phyloP scores from a whole-genome alignment of 2,329 filamentous ascomycete species.

The Dendryphion nanum region DNA sequence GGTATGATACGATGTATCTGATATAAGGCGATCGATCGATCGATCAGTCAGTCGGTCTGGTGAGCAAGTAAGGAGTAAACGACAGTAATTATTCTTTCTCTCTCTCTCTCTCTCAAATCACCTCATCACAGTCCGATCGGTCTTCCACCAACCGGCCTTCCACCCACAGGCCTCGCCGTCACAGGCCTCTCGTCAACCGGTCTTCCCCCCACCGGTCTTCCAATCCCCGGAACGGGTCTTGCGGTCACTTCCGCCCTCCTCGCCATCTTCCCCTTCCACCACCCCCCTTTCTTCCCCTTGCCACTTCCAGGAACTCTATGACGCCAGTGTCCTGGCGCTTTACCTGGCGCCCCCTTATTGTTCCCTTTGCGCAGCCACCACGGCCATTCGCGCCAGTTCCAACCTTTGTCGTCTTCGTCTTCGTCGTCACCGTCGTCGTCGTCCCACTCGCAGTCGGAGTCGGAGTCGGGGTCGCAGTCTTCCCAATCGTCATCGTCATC shows the following conservation, averaged over 20 bases:
- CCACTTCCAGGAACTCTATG: neutral
- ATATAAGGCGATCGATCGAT: no score
- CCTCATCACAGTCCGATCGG: no score
- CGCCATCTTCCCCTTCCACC: slow-evolving; percentile 1
- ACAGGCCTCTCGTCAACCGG: slow-evolving; percentile 1
- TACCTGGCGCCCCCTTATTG: neutral
- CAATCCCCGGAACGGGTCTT: slow-evolving; percentile 5
- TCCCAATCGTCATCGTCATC: slow-evolving; percentile 2
- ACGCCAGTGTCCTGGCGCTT: neutral
- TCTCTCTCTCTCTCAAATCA: no score
- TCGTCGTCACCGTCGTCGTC: slow-evolving; percentile 5
- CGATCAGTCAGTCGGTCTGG: no score
- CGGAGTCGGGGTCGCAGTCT: slow-evolving; percentile 4
- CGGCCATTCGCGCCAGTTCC: slow-evolving; percentile 3
- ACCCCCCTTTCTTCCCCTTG: neutral
- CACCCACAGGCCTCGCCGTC: neutral
- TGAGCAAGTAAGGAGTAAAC: no score
- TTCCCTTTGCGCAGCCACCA: slow-evolving; percentile 2
- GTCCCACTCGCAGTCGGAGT: slow-evolving; percentile 5
- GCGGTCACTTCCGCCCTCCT: slow-evolving; percentile 2
- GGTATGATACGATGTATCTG: no score
- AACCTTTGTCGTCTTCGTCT: slow-evolving; percentile 2
- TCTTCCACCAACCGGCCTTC: neutral
- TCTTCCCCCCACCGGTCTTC: slow-evolving; percentile 1
- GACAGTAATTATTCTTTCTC: no score